Percentiles rank a stretch among this genome's conserved stretches.
Conservation (phyloP, 2,329 filamentous ascomycete species). For the Fusarium sp. region DNA sequence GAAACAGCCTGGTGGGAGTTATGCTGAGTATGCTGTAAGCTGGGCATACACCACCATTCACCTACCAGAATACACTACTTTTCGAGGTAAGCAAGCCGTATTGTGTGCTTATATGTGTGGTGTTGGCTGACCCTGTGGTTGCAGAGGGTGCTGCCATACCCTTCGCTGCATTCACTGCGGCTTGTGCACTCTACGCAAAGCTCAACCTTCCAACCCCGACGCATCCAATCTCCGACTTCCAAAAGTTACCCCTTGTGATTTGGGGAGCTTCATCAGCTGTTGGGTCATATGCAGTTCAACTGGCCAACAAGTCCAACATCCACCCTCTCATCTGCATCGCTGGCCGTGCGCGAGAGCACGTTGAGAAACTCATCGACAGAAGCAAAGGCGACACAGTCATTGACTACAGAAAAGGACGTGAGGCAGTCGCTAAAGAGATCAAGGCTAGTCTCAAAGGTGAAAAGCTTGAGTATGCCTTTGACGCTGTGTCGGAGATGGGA, state of each 20-base stretch:
- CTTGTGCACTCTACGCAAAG: conserved; percentile 10
- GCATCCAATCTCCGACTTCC: neutral
- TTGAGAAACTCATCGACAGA: conserved; percentile 16
- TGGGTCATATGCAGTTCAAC: conserved; percentile 21
- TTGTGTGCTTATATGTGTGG: accelerated
- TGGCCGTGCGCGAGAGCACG: conserved; percentile 21
- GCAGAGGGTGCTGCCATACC: conserved; percentile 21
- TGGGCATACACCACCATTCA: conserved; percentile 23
- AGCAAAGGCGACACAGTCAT: conserved; percentile 25
- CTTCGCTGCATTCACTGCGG: conserved; percentile 21
- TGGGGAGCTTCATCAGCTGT: conserved; percentile 35
- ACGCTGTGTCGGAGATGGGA: conserved; percentile 26
- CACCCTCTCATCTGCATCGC: conserved; percentile 33
- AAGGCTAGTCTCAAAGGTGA: neutral
- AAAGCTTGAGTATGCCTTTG: conserved; percentile 19
- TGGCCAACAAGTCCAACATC: conserved; percentile 22
- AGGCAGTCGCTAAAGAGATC: neutral
- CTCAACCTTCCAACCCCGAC: conserved; percentile 11
- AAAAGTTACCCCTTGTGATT: conserved; percentile 5
- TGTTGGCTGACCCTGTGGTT: neutral
- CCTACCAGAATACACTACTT: conserved; percentile 9
- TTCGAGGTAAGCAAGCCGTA: neutral
- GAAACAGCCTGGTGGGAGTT: conserved; percentile 21
- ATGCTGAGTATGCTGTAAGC: conserved; percentile 30
- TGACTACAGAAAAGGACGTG: conserved; percentile 19